Evolutionary conservation across 2,329 filamentous ascomycete species (phyloP), one percentile per base, ranked within the genome.

Genomic region (Penicillium sclerotigenum): DNA sequence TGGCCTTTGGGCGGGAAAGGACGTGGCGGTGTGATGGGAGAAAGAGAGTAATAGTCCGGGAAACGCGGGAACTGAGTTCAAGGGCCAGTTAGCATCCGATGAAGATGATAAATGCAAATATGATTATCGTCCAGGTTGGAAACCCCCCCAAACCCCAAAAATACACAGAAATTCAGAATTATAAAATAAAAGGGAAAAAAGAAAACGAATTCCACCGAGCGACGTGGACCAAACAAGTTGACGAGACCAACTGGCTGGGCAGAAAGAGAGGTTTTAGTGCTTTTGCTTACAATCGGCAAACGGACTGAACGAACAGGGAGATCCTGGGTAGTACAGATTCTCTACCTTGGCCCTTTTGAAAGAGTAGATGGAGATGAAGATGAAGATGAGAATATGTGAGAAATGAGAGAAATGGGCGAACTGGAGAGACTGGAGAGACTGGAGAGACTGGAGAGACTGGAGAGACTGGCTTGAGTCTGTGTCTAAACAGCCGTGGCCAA

Each of bases 211-310:
- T 24, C 29, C 47, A 29, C 47, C 55, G 53, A 47, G 52, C 52
- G 52, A 60, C 56, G 53, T 61, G 54, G 61, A 60, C 60, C 60
- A 62, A 63, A 61, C 58, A 56, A 40, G 41, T 49, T 22, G 20
- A 52, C 45, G 31, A 28, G 45, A 57, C 54, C 48, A 58, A 57
- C 59, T 64, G 61, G 61, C 62, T 65, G 61, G 63, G 63, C 62
- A 63, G 62, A 51, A 57, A 61, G 46, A 49, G 29, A 24, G 20
- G 34, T 24, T 47, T 47, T 18, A 22, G 40, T 42, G 40, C 24
- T 50, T 40, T 42, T 31, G 37, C 54, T 56, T 47, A 56, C 54
- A 57, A 65, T 65, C 62, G 52, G 53, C 60, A 65, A 65, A 62
- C 59, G 63, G 62, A 51, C 63, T 50, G 33, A 24, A 20, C 22